These are phyloP conservation scores for Pharus latifolius DNA, from an alignment of 176 grass and related monocot genomes.

Conservation along the genomic window DNA sequence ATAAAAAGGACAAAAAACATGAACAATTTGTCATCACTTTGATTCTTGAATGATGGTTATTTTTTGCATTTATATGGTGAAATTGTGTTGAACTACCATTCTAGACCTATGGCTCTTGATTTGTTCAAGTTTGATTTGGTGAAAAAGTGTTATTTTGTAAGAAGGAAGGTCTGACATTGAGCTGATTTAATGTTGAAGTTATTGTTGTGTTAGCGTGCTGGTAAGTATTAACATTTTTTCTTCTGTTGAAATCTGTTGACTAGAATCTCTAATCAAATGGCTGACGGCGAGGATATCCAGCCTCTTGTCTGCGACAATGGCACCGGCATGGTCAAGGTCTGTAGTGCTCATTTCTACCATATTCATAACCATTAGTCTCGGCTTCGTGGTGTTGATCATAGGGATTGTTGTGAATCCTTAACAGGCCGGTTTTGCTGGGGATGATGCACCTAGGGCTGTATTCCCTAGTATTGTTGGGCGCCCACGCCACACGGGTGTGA, in stretches of 20 bases:
- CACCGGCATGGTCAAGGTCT: slow-evolving; percentile 47
- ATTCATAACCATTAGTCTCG: background rate
- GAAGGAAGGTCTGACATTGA: too few species aligned
- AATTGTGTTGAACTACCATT: too few species aligned
- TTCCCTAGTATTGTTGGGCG: slow-evolving; percentile 39
- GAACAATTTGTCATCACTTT: too few species aligned
- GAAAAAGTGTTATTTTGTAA: too few species aligned
- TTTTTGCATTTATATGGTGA: too few species aligned
- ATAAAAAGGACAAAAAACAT: background rate
- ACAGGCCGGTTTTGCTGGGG: slow-evolving; percentile 34
- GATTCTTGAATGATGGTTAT: too few species aligned
- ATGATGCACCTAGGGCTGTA: slow-evolving; percentile 40
- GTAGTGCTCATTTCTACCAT: background rate
- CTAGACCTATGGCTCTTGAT: too few species aligned
- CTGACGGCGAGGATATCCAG: slow-evolving; percentile 48
- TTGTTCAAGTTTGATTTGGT: too few species aligned
- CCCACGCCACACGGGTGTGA: slow-evolving; percentile 28
- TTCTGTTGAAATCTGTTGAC: background rate
- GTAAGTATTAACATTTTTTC: background rate
- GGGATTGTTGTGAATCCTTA: background rate
- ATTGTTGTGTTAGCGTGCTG: background rate
- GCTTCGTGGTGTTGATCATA: background rate
- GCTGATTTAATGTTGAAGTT: too few species aligned
- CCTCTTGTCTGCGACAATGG: slow-evolving; percentile 49
- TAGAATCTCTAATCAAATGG: slow-evolving; percentile 19